Conservation (phyloP, 176 grass and related monocot genomes). For the bread wheat (Triticum aestivum) region DNA sequence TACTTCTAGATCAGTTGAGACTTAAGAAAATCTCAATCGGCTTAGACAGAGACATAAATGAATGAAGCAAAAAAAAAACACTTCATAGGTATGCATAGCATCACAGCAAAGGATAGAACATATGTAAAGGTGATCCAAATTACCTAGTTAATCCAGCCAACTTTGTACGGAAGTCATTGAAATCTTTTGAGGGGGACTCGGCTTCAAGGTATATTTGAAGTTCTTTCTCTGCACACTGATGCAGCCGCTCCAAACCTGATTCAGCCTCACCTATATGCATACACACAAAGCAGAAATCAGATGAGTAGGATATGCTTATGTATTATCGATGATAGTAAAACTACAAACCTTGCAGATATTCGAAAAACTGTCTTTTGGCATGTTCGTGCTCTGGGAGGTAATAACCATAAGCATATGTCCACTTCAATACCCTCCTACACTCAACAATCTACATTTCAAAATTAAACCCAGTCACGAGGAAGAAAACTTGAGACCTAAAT, state of each 20-base stretch:
- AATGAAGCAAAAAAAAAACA: not conserved
- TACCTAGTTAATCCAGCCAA: slow-evolving; percentile 97
- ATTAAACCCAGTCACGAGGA: not conserved
- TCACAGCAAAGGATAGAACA: slow-evolving; percentile 3
- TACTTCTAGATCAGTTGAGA: not conserved
- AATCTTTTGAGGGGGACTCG: slow-evolving; percentile 84
- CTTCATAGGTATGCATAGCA: not conserved
- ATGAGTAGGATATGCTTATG: slow-evolving; percentile 8
- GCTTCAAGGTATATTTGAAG: slow-evolving; percentile 94
- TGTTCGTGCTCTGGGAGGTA: slow-evolving; percentile 93
- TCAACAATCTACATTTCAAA: slow-evolving; percentile 83
- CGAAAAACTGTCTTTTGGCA: slow-evolving; percentile 96
- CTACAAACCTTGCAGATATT: slow-evolving; percentile 93
- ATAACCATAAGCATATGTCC: slow-evolving; percentile 97
- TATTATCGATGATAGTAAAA: slow-evolving; percentile 11
- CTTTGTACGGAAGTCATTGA: slow-evolving; percentile 98
- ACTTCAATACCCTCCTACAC: slow-evolving; percentile 98
- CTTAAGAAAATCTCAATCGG: not conserved
- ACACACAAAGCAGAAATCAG: slow-evolving; percentile 30
- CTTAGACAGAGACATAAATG: not conserved
- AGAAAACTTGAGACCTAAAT: not conserved
- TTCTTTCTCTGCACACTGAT: slow-evolving; percentile 99
- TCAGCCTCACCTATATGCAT: slow-evolving; percentile 85
- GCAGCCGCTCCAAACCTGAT: slow-evolving; percentile 93
- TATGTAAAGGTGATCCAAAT: not conserved